These are phyloP conservation scores for Naganishia sp. DNA, from an alignment of 1,284 basidiomycete genomes.

Conservation along the genomic window DNA sequence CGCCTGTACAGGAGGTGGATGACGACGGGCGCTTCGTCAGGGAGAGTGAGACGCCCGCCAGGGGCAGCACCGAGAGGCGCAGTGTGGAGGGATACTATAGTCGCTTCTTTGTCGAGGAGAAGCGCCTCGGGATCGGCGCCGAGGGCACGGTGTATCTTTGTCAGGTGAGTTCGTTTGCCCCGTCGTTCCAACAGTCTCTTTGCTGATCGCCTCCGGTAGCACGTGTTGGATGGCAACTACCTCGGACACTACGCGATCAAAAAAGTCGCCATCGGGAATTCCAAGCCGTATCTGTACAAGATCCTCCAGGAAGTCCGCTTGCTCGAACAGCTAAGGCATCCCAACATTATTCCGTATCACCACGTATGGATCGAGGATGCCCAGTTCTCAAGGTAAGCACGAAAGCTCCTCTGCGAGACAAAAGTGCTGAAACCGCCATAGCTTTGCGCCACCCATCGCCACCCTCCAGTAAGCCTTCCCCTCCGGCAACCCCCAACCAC, in stretches of 20 bases:
- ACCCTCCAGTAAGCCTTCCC: conserved; percentile 68
- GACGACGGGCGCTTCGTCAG: conserved; percentile 33
- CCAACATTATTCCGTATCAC: conserved; percentile 91
- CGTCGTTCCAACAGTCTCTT: conserved; percentile 8
- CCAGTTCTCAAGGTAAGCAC: conserved; percentile 66
- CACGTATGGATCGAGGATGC: conserved; percentile 88
- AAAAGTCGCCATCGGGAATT: conserved; percentile 90
- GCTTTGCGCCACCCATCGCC: conserved; percentile 69
- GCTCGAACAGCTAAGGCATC: conserved; percentile 81
- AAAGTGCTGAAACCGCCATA: neutral
- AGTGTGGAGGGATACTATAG: conserved; percentile 57
- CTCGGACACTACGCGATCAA: conserved; percentile 85
- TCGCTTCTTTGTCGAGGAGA: conserved; percentile 84
- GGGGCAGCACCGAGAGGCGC: conserved; percentile 33
- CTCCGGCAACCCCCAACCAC: conserved; percentile 61
- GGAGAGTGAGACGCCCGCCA: conserved; percentile 16
- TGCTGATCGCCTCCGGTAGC: conserved; percentile 55
- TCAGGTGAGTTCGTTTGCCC: conserved; percentile 60
- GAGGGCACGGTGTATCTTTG: conserved; percentile 86
- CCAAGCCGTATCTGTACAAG: conserved; percentile 75
- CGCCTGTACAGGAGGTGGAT: conserved; percentile 43
- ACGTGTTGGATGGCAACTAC: conserved; percentile 74
- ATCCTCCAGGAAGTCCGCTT: conserved; percentile 81
- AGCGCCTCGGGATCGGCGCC: conserved; percentile 83
- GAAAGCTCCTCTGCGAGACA: neutral